A percentile compares a stretch with the other conserved stretches of the same genome.
Conservation (phyloP, 1,139 yeast genomes). For the Suhomyces atakaporum region DNA sequence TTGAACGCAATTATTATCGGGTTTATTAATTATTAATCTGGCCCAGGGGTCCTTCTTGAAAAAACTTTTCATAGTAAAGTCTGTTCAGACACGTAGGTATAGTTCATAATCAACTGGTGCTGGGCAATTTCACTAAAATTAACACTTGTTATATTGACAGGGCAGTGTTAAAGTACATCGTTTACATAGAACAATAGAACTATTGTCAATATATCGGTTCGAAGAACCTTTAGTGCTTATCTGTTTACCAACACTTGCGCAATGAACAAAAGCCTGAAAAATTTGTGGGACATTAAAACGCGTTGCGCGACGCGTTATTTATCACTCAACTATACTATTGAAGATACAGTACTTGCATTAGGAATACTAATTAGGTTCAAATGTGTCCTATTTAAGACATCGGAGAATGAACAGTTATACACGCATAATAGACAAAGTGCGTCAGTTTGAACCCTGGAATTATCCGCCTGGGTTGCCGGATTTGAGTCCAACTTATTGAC, state of each 20-base stretch:
- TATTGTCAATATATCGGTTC: neutral
- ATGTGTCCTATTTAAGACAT: neutral
- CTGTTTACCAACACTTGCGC: slow-evolving; percentile 1
- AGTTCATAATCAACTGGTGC: too few relatives aligned
- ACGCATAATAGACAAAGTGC: neutral
- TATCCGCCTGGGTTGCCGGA: too few relatives aligned
- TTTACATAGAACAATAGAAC: neutral
- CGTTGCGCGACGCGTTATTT: neutral
- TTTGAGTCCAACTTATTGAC: neutral
- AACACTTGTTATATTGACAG: neutral
- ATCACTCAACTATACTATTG: neutral
- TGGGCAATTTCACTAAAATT: too few relatives aligned
- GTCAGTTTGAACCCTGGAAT: neutral
- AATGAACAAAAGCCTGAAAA: neutral
- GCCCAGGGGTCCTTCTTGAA: too few relatives aligned
- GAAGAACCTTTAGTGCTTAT: neutral
- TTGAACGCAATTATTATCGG: too few relatives aligned
- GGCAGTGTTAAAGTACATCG: neutral
- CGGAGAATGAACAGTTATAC: neutral
- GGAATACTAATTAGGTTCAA: neutral
- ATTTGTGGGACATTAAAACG: neutral
- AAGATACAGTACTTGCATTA: neutral
- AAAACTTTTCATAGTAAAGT: too few relatives aligned
- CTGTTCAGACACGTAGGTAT: too few relatives aligned
- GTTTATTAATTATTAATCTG: too few relatives aligned